phyloP scores from a whole-genome alignment of 306 rosid species.

The Cucumis sativus region Cucumber_9930_V3 NC_026660.2:12352001-12352500 shows the following conservation, averaged over 20 bases:
- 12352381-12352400: neutral
- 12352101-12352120: neutral
- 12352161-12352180: slow-evolving; percentile 51
- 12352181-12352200: slow-evolving; percentile 82
- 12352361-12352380: neutral
- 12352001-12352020: too few species aligned
- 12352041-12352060: too few species aligned
- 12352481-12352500: neutral
- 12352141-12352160: neutral
- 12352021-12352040: too few species aligned
- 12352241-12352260: slow-evolving; percentile 64
- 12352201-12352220: slow-evolving; percentile 76
- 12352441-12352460: neutral
- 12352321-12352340: slow-evolving; percentile 96
- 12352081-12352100: neutral
- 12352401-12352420: neutral
- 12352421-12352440: neutral
- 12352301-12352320: slow-evolving; percentile 77
- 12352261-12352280: slow-evolving; percentile 25
- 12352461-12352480: neutral
- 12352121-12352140: neutral
- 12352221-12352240: slow-evolving; percentile 78
- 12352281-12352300: slow-evolving; percentile 25
- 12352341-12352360: slow-evolving; percentile 42
- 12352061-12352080: too few species aligned